Conservation (phyloP, 2,329 filamentous ascomycete genomes). For the Neopestalotiopsis clavispora region DNA sequence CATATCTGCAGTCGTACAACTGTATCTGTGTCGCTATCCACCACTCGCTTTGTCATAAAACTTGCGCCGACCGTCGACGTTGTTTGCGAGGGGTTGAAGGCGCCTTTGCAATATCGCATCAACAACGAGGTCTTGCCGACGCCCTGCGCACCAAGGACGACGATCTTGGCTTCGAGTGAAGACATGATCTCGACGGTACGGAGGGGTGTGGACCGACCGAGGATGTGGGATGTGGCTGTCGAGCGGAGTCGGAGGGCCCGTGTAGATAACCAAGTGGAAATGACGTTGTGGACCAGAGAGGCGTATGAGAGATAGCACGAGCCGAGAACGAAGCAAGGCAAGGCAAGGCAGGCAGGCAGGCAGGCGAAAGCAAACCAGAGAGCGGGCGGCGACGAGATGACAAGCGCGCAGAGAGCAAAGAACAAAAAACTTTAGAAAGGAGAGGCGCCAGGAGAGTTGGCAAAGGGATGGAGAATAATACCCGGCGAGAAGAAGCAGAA, state of each 20-base stretch:
- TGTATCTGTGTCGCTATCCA: conserved; percentile 84
- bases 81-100: conserved; percentile 67
- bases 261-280: conserved; percentile 1
- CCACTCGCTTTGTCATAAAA: conserved; percentile 79
- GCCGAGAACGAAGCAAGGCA: background rate
- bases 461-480: background rate
- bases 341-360: too few relatives aligned
- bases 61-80: conserved; percentile 80
- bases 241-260: conserved; percentile 2
- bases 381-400: background rate
- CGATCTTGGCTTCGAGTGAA: conserved; percentile 80
- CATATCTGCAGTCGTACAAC: conserved; percentile 92
- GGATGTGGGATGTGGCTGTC: background rate
- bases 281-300: background rate
- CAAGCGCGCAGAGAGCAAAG: background rate
- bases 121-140: conserved; percentile 82
- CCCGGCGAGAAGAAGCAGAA: background rate
- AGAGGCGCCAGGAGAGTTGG: background rate
- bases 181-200: conserved; percentile 41
- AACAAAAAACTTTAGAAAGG: background rate
- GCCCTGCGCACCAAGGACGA: conserved; percentile 79
- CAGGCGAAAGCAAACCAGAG: background rate
- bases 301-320: background rate
- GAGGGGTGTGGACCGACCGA: background rate
- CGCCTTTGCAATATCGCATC: conserved; percentile 75